Evolutionary conservation across 2,329 filamentous ascomycete genomes (phyloP).

Genomic region (Venturiaceae sp.): DNA sequence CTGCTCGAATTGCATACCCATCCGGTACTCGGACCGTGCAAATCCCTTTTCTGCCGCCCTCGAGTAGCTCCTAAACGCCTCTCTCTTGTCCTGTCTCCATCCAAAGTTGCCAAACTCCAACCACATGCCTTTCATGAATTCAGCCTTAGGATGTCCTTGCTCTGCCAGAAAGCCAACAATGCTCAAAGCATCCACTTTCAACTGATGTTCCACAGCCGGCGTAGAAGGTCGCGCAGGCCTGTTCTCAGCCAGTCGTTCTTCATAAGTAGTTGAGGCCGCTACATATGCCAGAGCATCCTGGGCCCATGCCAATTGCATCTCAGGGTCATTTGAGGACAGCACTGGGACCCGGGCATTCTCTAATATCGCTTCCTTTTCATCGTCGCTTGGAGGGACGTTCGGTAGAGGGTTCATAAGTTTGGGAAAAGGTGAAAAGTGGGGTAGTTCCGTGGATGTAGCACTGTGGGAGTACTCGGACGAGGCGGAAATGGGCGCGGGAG

Average conservation of each 20-base stretch:
- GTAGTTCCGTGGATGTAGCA: conserved; percentile 38
- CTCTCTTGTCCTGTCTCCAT: conserved; percentile 81
- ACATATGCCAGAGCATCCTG: conserved; percentile 85
- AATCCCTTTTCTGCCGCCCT: conserved; percentile 80
- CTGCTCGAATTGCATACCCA: conserved; percentile 97
- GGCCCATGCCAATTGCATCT: conserved; percentile 95
- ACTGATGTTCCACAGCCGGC: conserved; percentile 78
- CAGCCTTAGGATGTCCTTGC: conserved; percentile 84
- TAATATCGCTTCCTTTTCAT: conserved; percentile 83
- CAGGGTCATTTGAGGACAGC: conserved; percentile 85
- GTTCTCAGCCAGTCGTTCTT: conserved; percentile 53
- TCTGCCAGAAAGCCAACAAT: conserved; percentile 84
- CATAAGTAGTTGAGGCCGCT: conserved; percentile 71
- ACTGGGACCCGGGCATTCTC: conserved; percentile 78
- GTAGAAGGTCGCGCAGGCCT: conserved; percentile 61
- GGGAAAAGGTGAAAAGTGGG: conserved; percentile 87
- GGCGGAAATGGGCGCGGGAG: background rate
- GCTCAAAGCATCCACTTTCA: conserved; percentile 81
- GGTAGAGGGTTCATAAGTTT: conserved; percentile 68
- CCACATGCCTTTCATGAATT: conserved; percentile 95
- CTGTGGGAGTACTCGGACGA: conserved; percentile 24
- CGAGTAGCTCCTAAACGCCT: conserved; percentile 81
- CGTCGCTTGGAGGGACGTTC: conserved; percentile 87
- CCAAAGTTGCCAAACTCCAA: conserved; percentile 96
- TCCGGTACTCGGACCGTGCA: conserved; percentile 83